Evolutionary conservation across 2,329 filamentous ascomycete species (phyloP).

Genomic region (Penicillium sp.): DNA sequence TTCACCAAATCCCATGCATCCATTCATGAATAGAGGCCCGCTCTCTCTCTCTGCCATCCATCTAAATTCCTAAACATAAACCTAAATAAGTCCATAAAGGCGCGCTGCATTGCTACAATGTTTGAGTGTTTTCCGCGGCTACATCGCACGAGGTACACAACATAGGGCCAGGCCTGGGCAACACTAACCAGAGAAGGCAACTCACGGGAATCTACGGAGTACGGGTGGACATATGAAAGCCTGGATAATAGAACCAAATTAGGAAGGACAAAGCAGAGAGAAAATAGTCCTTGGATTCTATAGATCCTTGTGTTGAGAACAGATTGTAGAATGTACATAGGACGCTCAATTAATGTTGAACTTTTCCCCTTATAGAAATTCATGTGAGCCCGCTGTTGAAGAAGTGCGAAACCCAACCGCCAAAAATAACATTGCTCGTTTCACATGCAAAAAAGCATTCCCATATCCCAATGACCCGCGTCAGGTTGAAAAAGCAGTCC

Average conservation of each 20-base stretch:
- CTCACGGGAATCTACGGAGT: too few relatives aligned
- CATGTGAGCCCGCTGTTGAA: conserved; percentile 23
- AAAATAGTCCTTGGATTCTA: conserved; percentile 11
- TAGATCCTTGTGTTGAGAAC: conserved; percentile 12
- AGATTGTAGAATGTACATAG: conserved; percentile 13
- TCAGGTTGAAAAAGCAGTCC: conserved; percentile 43
- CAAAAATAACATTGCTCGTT: conserved; percentile 19
- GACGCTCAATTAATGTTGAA: conserved; percentile 17
- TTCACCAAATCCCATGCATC: too few relatives aligned
- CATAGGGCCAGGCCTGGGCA: too few relatives aligned
- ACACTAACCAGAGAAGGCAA: too few relatives aligned
- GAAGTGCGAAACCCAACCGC: conserved; percentile 15
- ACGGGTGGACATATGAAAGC: too few relatives aligned
- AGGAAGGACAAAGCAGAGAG: background rate
- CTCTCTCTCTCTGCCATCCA: too few relatives aligned
- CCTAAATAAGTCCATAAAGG: too few relatives aligned
- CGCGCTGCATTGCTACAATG: too few relatives aligned
- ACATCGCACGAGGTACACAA: too few relatives aligned
- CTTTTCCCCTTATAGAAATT: conserved; percentile 21
- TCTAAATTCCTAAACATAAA: too few relatives aligned
- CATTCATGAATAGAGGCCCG: too few relatives aligned
- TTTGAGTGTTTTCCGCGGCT: too few relatives aligned
- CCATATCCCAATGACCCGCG: conserved; percentile 37
- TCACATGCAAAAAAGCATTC: conserved; percentile 24
- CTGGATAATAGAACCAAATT: background rate